A percentile compares a stretch with the other conserved stretches of the same genome.
Conservation (phyloP, 192 early-diverging fungal species). For the Entomortierella beljakovae region DNA sequence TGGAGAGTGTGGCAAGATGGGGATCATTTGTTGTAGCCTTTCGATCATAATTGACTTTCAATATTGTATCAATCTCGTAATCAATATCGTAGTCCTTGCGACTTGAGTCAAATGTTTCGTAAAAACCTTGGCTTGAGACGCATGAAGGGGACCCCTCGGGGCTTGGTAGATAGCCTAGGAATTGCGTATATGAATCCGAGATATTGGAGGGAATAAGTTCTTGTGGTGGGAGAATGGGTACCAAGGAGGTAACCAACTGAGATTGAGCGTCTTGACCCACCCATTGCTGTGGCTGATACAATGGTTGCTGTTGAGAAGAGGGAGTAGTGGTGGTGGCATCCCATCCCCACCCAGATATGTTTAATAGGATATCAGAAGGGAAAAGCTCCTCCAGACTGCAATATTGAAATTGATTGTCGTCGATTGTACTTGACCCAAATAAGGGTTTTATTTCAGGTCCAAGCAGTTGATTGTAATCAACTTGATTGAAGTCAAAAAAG, state of each 20-base stretch:
- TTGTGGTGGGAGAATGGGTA: neutral
- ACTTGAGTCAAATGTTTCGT: neutral
- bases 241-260: neutral
- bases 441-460: too few species aligned
- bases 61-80: too few species aligned
- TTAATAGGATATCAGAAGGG: neutral
- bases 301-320: neutral
- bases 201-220: neutral
- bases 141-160: neutral
- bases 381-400: too few species aligned
- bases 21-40: too few species aligned
- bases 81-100: neutral
- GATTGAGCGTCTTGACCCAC: neutral
- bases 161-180: neutral
- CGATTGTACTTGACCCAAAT: too few species aligned
- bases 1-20: too few species aligned
- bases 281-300: neutral
- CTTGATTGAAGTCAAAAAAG: too few species aligned
- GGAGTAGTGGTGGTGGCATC: neutral
- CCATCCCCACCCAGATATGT: neutral
- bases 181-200: neutral
- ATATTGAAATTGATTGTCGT: too few species aligned
- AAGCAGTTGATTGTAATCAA: too few species aligned
- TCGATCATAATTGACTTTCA: too few species aligned
- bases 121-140: neutral